phyloP scores from a whole-genome alignment of 352 stramenopile species.

The Pythium myriotylum region DNA sequence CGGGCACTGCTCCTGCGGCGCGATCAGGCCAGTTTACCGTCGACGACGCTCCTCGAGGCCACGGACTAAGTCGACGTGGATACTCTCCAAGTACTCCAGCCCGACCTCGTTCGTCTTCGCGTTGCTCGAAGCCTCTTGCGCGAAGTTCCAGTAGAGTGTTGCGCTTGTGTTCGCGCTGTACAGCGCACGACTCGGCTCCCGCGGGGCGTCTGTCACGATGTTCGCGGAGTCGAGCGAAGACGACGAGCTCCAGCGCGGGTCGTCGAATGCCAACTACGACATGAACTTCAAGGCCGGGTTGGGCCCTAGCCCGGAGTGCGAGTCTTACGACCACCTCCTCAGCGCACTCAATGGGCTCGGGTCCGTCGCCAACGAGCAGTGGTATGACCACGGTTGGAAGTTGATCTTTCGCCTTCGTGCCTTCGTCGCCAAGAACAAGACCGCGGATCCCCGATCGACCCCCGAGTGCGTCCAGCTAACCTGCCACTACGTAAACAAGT shows the following conservation, averaged over 20 bases:
- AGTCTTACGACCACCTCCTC: neutral
- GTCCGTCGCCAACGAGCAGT: neutral
- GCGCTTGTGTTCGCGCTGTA: no score
- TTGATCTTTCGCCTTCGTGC: neutral
- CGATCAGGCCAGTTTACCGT: neutral
- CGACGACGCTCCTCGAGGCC: no score
- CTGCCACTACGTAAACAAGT: conserved; percentile 12
- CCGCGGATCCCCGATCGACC: no score
- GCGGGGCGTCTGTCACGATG: neutral
- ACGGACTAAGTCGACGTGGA: no score
- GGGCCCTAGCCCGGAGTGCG: neutral
- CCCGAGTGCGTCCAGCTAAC: neutral
- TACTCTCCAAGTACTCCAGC: no score
- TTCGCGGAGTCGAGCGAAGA: neutral
- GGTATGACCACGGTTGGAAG: conserved; percentile 1
- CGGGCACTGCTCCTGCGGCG: neutral
- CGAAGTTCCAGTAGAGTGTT: neutral
- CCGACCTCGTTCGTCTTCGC: neutral
- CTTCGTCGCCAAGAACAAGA: conserved; percentile 3
- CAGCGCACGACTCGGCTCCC: neutral
- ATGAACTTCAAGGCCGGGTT: neutral
- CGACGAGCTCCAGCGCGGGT: neutral
- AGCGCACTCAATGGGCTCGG: neutral
- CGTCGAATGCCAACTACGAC: neutral
- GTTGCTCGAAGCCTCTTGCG: neutral